These are phyloP conservation scores for Platanthera zijinensis DNA, from an alignment of 106 monocot genomes.

Conservation along the genomic window DNA sequence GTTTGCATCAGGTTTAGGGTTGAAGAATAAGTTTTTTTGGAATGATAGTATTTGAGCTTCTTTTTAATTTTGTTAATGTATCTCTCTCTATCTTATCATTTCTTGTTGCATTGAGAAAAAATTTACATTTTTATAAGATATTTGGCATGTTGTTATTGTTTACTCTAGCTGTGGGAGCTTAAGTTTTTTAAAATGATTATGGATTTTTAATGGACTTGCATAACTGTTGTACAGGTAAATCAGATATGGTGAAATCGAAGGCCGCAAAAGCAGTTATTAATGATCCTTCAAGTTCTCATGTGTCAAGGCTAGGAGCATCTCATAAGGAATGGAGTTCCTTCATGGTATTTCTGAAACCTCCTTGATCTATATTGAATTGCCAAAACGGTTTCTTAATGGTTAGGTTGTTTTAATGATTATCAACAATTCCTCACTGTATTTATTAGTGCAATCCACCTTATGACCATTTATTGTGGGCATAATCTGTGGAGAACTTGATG, in stretches of 20 bases:
- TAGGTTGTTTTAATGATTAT: not conserved
- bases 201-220: not conserved
- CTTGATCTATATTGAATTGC: not conserved
- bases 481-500: not conserved
- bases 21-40: too few relatives aligned
- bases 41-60: too few relatives aligned
- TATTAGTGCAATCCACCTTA: not conserved
- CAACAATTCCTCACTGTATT: not conserved
- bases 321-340: not conserved
- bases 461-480: not conserved
- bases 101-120: too few relatives aligned
- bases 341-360: not conserved
- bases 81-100: too few relatives aligned
- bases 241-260: constrained; percentile 10
- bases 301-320: not conserved
- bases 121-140: not conserved
- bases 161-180: not conserved
- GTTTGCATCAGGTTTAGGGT: too few relatives aligned
- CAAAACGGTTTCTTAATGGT: not conserved
- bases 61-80: too few relatives aligned
- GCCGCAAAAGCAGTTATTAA: not conserved
- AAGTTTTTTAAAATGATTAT: not conserved
- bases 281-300: constrained; percentile 3
- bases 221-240: not conserved
- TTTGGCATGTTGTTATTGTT: not conserved